Percentiles rank a stretch among this genome's conserved stretches.
Evolutionary conservation across 202 grass and related monocot species (phyloP).

Genomic region (Saccharum hybrid): DNA sequence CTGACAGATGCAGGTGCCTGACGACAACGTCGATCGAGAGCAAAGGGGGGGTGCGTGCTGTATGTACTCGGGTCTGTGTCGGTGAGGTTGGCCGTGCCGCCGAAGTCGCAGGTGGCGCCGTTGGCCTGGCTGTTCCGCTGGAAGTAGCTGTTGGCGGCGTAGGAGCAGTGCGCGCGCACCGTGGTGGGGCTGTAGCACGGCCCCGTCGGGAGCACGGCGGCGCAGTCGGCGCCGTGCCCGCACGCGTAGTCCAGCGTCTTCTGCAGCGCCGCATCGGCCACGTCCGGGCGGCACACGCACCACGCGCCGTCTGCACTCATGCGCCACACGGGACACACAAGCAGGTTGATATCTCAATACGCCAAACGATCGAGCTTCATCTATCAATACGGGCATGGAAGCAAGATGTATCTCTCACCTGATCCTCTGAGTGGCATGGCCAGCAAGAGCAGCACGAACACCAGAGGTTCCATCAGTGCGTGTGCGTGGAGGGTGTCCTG

Average conservation of each 20-base stretch:
- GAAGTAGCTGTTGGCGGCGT: conserved; percentile 86
- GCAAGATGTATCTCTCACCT: conserved; percentile 30
- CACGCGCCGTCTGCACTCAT: conserved; percentile 53
- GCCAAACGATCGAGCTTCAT: not conserved
- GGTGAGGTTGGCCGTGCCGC: conserved; percentile 65
- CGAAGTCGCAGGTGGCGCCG: conserved; percentile 75
- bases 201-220: conserved; percentile 59
- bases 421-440: conserved; percentile 44
- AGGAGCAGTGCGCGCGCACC: conserved; percentile 73
- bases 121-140: conserved; percentile 60
- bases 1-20: not conserved
- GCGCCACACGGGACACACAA: not conserved
- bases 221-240: conserved; percentile 85
- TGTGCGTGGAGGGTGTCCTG: not conserved
- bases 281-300: conserved; percentile 67
- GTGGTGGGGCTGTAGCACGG: conserved; percentile 67
- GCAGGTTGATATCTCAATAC: not conserved
- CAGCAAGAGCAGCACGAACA: conserved; percentile 45
- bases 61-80: conserved; percentile 61
- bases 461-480: conserved; percentile 24
- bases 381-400: not conserved
- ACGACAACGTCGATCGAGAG: not conserved
- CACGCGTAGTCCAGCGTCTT: conserved; percentile 81
- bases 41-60: too few species aligned
- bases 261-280: conserved; percentile 63